These are phyloP conservation scores for Mycena leptocephala DNA, from an alignment of 768 basidiomycete species.

Conservation along the genomic window DNA sequence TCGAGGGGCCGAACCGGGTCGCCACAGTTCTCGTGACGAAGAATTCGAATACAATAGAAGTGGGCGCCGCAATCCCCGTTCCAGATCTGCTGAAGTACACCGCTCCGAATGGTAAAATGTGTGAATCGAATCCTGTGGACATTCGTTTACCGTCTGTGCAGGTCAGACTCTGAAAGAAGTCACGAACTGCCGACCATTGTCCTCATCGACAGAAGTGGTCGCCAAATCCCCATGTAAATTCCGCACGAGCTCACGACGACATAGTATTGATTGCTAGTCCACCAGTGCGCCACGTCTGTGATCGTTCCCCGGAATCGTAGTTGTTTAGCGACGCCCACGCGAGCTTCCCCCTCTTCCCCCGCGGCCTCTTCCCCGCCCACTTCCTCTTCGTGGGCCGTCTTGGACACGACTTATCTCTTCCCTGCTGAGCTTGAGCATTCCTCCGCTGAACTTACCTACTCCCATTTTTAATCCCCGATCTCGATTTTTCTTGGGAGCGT, in stretches of 20 bases:
- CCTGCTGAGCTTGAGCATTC: slow-evolving; percentile 75
- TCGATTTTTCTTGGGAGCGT: slow-evolving; percentile 60
- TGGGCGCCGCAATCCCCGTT: slow-evolving; percentile 7
- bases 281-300: slow-evolving; percentile 15
- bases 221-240: slow-evolving; percentile 37
- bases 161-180: slow-evolving; percentile 24
- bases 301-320: neutral
- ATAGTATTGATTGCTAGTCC: neutral
- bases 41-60: neutral
- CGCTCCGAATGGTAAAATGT: neutral
- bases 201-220: slow-evolving; percentile 37
- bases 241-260: neutral
- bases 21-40: slow-evolving; percentile 3
- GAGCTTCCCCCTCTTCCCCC: slow-evolving; percentile 43
- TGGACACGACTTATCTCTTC: slow-evolving; percentile 67
- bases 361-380: slow-evolving; percentile 43
- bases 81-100: neutral
- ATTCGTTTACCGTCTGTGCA: neutral
- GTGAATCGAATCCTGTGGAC: neutral
- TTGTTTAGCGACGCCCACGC: slow-evolving; percentile 18
- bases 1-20: neutral
- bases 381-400: slow-evolving; percentile 42
- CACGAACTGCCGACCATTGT: slow-evolving; percentile 34
- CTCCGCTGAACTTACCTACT: slow-evolving; percentile 82
- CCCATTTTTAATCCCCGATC: slow-evolving; percentile 84